These are phyloP conservation scores for Talaromyces sp. DNA, from an alignment of 2,329 filamentous ascomycete species.

Conservation along the genomic window DNA sequence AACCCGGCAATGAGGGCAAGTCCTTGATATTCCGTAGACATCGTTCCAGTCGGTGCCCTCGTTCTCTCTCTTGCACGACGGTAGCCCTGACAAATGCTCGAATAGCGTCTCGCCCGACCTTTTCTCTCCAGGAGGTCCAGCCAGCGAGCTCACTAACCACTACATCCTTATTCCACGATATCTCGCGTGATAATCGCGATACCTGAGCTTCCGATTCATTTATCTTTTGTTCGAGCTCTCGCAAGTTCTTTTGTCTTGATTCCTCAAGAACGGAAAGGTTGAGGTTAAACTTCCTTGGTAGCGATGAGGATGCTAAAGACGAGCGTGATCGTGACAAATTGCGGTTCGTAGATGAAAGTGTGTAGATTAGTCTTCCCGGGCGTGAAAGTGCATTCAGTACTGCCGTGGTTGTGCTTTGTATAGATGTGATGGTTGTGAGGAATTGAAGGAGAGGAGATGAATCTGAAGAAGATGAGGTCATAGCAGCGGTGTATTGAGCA, in stretches of 20 bases:
- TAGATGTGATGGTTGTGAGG: slow-evolving; percentile 71
- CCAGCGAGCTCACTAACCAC: slow-evolving; percentile 88
- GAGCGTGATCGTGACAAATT: slow-evolving; percentile 74
- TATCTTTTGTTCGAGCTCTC: slow-evolving; percentile 80
- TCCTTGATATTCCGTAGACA: slow-evolving; percentile 64
- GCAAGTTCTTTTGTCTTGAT: slow-evolving; percentile 73
- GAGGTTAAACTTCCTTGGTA: slow-evolving; percentile 46
- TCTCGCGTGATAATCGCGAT: slow-evolving; percentile 70
- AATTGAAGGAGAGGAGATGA: slow-evolving; percentile 70
- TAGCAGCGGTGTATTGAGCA: slow-evolving; percentile 64
- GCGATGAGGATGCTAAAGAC: slow-evolving; percentile 62
- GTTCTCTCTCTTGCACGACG: slow-evolving; percentile 74
- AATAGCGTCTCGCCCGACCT: slow-evolving; percentile 70
- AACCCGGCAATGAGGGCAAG: slow-evolving; percentile 1
- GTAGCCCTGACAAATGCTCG: slow-evolving; percentile 72
- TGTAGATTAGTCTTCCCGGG: slow-evolving; percentile 71
- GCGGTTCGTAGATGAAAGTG: slow-evolving; percentile 71
- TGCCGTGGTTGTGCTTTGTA: slow-evolving; percentile 80
- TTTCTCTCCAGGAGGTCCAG: slow-evolving; percentile 87
- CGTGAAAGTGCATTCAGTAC: slow-evolving; percentile 75
- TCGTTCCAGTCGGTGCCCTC: slow-evolving; percentile 74
- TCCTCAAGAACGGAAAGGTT: slow-evolving; percentile 67
- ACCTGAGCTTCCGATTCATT: slow-evolving; percentile 67
- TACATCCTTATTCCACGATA: slow-evolving; percentile 88
- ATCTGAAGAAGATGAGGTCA: slow-evolving; percentile 60